phyloP scores from a whole-genome alignment of 768 basidiomycete species.

The Tylopilus sp. region DNA sequence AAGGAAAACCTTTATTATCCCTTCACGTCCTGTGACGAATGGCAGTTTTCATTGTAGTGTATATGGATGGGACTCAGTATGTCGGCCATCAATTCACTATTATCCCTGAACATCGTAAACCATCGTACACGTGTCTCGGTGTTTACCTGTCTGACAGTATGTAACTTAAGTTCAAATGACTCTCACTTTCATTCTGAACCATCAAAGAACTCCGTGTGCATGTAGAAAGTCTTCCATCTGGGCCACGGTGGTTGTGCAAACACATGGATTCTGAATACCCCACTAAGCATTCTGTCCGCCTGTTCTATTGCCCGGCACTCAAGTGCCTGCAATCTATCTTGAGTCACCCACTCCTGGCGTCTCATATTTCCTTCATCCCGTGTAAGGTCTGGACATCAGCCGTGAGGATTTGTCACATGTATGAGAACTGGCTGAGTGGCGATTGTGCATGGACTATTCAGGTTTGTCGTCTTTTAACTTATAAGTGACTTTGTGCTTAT shows the following conservation, averaged over 20 bases:
- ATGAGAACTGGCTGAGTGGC: too few relatives aligned
- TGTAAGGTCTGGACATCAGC: constrained; percentile 4
- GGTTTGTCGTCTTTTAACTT: constrained; percentile 3
- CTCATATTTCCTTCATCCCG: constrained; percentile 18
- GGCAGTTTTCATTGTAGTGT: not conserved
- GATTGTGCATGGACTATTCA: constrained; percentile 29
- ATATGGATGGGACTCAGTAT: not conserved
- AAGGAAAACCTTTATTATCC: not conserved
- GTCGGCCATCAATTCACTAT: not conserved
- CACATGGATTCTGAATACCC: not conserved
- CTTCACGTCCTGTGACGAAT: not conserved
- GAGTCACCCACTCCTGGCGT: constrained; percentile 22
- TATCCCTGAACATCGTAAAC: not conserved
- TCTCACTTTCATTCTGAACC: not conserved
- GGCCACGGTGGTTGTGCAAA: not conserved
- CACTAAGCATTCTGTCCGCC: constrained; percentile 21
- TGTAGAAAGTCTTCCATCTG: not conserved
- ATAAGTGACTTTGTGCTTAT: not conserved
- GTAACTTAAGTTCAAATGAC: not conserved
- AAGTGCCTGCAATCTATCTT: constrained; percentile 14
- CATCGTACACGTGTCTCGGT: too few relatives aligned
- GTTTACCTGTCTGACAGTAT: not conserved
- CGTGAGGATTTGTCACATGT: constrained; percentile 10
- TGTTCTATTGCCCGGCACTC: constrained; percentile 30
- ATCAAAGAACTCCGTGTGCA: not conserved